These are phyloP conservation scores for Mycotypha africana DNA, from an alignment of 371 early-diverging fungal genomes.

Conservation along the genomic window DNA sequence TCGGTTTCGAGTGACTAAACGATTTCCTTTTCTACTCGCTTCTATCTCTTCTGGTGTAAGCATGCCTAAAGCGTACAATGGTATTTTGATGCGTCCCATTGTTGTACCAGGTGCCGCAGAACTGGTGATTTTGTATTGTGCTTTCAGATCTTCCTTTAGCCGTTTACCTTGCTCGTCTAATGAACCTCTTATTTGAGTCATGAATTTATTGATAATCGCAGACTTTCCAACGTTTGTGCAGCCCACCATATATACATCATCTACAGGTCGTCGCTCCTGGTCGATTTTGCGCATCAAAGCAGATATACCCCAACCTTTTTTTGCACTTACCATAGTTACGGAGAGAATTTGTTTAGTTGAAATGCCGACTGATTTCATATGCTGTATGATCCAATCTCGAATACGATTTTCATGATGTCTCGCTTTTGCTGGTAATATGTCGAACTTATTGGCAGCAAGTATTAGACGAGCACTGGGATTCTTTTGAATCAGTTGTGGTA, in stretches of 20 bases:
- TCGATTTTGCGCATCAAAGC: slow-evolving; percentile 44
- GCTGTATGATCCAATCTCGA: slow-evolving; percentile 49
- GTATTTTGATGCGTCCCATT: slow-evolving; percentile 58
- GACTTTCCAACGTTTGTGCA: slow-evolving; percentile 74
- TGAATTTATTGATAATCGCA: slow-evolving; percentile 57
- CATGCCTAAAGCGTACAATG: slow-evolving; percentile 45
- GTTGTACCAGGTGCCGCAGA: slow-evolving; percentile 69
- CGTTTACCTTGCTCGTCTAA: slow-evolving; percentile 11
- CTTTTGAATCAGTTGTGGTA: slow-evolving; percentile 38
- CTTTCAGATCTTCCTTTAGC: slow-evolving; percentile 30
- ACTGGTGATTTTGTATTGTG: slow-evolving; percentile 49
- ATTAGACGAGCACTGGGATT: slow-evolving; percentile 45
- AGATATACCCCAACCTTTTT: slow-evolving; percentile 53
- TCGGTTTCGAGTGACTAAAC: slow-evolving; percentile 38
- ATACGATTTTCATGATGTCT: slow-evolving; percentile 49
- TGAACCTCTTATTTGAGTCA: slow-evolving; percentile 28
- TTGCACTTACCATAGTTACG: slow-evolving; percentile 58
- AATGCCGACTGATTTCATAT: slow-evolving; percentile 38
- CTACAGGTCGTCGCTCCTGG: slow-evolving; percentile 40
- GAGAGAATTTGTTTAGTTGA: slow-evolving; percentile 31
- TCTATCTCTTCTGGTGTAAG: background rate
- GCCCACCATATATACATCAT: slow-evolving; percentile 68
- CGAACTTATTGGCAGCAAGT: slow-evolving; percentile 65
- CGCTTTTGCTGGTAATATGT: slow-evolving; percentile 49
- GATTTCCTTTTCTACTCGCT: slow-evolving; percentile 9